Conservation (phyloP, 768 basidiomycete genomes). For the Pulveroboletus ravenelii region DNA sequence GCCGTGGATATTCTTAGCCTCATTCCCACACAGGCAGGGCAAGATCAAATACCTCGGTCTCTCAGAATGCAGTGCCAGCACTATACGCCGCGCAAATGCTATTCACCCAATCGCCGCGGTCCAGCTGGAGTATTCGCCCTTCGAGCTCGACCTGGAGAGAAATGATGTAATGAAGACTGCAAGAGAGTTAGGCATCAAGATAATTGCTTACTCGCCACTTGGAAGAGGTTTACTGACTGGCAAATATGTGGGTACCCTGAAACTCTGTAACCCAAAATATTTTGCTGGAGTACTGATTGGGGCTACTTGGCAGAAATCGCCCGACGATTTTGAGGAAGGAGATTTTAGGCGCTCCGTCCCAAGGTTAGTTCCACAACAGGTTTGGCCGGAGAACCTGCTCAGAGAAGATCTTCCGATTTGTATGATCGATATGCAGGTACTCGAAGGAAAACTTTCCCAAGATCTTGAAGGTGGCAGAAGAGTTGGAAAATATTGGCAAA, state of each 20-base stretch:
- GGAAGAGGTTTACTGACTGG: conserved; percentile 52
- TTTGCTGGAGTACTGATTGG: background rate
- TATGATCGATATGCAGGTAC: conserved; percentile 15
- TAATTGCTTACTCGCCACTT: conserved; percentile 50
- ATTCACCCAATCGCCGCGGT: conserved; percentile 48
- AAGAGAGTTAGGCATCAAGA: conserved; percentile 45
- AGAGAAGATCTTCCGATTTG: background rate
- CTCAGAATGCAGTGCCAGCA: conserved; percentile 44
- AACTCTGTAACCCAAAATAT: no score
- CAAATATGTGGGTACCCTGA: conserved; percentile 29
- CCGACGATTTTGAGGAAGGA: conserved; percentile 28
- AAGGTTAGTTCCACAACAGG: conserved; percentile 21
- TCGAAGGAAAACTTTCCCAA: conserved; percentile 43
- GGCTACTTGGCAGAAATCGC: conserved; percentile 24
- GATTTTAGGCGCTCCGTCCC: conserved; percentile 26
- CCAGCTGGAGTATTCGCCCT: conserved; percentile 50
- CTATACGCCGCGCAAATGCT: conserved; percentile 47
- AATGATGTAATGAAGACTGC: conserved; percentile 40
- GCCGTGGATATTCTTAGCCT: background rate
- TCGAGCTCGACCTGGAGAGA: conserved; percentile 45
- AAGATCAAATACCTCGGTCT: conserved; percentile 47
- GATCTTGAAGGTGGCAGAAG: conserved; percentile 36
- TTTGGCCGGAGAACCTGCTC: background rate
- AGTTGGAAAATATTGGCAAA: conserved; percentile 30
- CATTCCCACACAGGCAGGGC: conserved; percentile 30